Evolutionary conservation across 2,329 filamentous ascomycete species (phyloP).

Genomic region (Lasiodiplodia sp.): DNA sequence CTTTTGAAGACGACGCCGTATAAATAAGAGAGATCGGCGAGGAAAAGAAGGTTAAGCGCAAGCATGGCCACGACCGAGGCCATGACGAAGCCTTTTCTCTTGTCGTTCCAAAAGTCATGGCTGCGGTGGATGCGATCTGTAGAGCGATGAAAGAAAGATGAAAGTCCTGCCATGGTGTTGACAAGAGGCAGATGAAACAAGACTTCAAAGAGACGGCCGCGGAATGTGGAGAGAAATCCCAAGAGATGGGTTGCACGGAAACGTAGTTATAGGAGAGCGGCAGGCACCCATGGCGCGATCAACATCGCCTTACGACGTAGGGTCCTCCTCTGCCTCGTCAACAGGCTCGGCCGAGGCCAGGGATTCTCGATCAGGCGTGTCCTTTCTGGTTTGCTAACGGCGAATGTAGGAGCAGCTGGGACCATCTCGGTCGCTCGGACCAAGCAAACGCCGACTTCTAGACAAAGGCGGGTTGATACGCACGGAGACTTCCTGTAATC

Average conservation of each 20-base stretch:
- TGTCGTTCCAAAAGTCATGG: slow-evolving; percentile 26
- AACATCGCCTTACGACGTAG: neutral
- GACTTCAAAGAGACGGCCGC: neutral
- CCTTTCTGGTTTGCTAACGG: neutral
- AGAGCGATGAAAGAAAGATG: slow-evolving; percentile 22
- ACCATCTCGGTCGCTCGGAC: slow-evolving; percentile 13
- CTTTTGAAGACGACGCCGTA: slow-evolving; percentile 49
- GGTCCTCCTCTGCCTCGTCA: neutral
- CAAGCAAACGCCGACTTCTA: neutral
- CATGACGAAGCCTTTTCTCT: slow-evolving; percentile 18
- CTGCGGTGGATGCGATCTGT: slow-evolving; percentile 18
- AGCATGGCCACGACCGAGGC: slow-evolving; percentile 6
- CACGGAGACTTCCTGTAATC: slow-evolving; percentile 1
- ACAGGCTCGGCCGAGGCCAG: slow-evolving; percentile 12
- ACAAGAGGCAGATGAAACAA: neutral
- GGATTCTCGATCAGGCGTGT: slow-evolving; percentile 2
- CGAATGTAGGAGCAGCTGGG: neutral
- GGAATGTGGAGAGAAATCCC: neutral
- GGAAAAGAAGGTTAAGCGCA: slow-evolving; percentile 46
- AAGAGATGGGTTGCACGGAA: neutral
- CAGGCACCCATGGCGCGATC: slow-evolving; percentile 14
- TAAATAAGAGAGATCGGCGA: slow-evolving; percentile 46
- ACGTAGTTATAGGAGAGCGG: neutral
- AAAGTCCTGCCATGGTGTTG: slow-evolving; percentile 15
- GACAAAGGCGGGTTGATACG: neutral